These are phyloP conservation scores for Oryza glaberrima DNA, from an alignment of 176 grass and related monocot genomes.

Conservation along the genomic window DNA sequence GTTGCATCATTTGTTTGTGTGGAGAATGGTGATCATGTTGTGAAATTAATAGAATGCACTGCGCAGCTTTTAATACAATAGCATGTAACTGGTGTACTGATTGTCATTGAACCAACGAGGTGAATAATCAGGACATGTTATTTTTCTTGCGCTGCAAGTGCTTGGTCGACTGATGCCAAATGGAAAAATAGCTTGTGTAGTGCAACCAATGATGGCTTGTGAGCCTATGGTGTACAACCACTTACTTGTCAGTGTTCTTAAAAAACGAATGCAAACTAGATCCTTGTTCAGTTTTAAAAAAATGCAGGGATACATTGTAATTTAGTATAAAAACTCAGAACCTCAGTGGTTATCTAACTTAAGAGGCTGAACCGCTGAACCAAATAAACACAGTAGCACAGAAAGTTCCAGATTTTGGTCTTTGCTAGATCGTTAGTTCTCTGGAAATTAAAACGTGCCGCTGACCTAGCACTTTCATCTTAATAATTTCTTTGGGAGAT, in stretches of 20 bases:
- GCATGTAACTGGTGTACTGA: background rate
- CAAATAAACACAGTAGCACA: background rate
- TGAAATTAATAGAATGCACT: background rate
- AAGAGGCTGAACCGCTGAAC: background rate
- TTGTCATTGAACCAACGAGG: background rate
- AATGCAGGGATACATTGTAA: background rate
- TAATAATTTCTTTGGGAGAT: background rate
- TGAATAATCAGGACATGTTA: background rate
- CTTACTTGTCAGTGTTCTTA: background rate
- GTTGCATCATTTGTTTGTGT: constrained; percentile 8
- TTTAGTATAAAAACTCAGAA: background rate
- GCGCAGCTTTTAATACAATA: background rate
- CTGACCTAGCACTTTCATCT: background rate
- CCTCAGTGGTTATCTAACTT: background rate
- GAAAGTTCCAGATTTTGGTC: background rate
- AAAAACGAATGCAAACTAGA: background rate
- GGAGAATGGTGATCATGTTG: background rate
- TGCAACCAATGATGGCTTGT: background rate
- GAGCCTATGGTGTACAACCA: background rate
- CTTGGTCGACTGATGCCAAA: background rate
- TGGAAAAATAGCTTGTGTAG: background rate
- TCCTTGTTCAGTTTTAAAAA: background rate
- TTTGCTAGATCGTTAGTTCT: background rate
- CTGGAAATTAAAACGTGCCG: background rate
- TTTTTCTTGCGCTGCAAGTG: background rate